Percentiles rank a stretch among this genome's conserved stretches.
Evolutionary conservation across 176 grass and related monocot species (phyloP).

Genomic region (Oryza rufipogon): DNA sequence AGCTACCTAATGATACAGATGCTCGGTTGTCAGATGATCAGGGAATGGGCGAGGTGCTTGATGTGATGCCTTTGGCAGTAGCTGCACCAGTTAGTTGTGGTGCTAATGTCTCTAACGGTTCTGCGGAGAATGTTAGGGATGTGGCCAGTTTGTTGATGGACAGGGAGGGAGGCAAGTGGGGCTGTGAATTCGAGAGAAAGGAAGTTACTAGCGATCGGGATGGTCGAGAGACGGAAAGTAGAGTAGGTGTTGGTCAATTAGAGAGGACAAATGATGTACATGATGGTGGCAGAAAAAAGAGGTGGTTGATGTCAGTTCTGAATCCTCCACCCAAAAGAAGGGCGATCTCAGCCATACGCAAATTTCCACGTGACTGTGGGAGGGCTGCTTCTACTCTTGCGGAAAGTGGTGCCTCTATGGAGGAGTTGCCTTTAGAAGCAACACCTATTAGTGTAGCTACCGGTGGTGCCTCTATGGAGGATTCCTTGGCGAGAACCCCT

Average conservation of each 20-base stretch:
- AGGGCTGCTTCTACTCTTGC: slow-evolving; percentile 1
- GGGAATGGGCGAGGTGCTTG: not conserved
- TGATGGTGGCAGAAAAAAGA: slow-evolving; percentile 38
- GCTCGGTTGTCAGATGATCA: not conserved
- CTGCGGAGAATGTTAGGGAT: not conserved
- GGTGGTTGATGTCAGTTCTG: slow-evolving; percentile 47
- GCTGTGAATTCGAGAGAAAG: not conserved
- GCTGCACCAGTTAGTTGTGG: not conserved
- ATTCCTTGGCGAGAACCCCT: slow-evolving; percentile 5
- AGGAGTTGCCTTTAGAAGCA: slow-evolving; percentile 15
- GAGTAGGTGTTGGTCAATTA: slow-evolving; percentile 11
- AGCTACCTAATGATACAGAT: not conserved
- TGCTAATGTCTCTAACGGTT: slow-evolving; percentile 15
- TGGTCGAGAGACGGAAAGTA: slow-evolving; percentile 18
- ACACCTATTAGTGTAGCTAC: not conserved
- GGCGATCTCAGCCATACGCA: slow-evolving; percentile 44
- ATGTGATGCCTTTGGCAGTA: not conserved
- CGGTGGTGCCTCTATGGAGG: not conserved
- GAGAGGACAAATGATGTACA: slow-evolving; percentile 7
- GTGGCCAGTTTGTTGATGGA: not conserved
- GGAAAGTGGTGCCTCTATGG: not conserved
- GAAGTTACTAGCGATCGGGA: not conserved
- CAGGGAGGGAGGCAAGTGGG: not conserved
- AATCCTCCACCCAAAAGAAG: slow-evolving; percentile 59
- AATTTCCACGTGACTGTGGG: slow-evolving; percentile 59